These are phyloP conservation scores for Amauroascus verrucosus DNA, from an alignment of 2,329 filamentous ascomycete species.

Conservation along the genomic window DNA sequence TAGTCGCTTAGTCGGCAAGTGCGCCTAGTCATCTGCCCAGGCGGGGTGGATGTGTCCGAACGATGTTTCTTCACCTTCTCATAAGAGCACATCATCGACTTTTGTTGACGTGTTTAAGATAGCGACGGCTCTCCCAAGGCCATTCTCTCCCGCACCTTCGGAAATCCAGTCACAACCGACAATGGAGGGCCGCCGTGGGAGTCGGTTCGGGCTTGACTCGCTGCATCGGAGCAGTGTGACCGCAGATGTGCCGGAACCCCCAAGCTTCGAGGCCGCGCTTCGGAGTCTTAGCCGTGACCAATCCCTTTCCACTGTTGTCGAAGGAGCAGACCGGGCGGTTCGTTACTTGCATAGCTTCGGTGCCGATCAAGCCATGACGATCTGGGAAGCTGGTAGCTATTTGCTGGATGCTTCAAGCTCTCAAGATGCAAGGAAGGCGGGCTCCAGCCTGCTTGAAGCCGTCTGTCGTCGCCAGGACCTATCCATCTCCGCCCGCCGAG, in stretches of 20 bases:
- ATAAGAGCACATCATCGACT: constrained; percentile 30
- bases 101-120: constrained; percentile 38
- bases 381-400: constrained; percentile 34
- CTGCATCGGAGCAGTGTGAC: constrained; percentile 34
- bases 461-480: constrained; percentile 33
- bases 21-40: constrained; percentile 1
- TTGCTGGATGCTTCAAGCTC: constrained; percentile 30
- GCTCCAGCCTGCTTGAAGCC: constrained; percentile 29
- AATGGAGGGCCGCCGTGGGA: constrained; percentile 28
- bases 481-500: constrained; percentile 26
- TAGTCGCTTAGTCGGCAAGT: constrained; percentile 5
- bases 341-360: constrained; percentile 29
- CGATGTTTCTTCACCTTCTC: constrained; percentile 29
- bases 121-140: constrained; percentile 32
- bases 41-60: constrained; percentile 35
- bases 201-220: constrained; percentile 30
- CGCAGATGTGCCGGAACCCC: constrained; percentile 29
- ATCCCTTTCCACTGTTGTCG: constrained; percentile 27
- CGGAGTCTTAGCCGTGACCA: constrained; percentile 28
- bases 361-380: constrained; percentile 31
- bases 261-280: constrained; percentile 32
- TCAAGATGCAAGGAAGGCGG: constrained; percentile 28
- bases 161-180: constrained; percentile 20
- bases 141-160: constrained; percentile 29
- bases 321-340: constrained; percentile 31